Evolutionary conservation across 345 rosid genomes (phyloP).

Genomic region (Crucihimalaya himalaica): DNA sequence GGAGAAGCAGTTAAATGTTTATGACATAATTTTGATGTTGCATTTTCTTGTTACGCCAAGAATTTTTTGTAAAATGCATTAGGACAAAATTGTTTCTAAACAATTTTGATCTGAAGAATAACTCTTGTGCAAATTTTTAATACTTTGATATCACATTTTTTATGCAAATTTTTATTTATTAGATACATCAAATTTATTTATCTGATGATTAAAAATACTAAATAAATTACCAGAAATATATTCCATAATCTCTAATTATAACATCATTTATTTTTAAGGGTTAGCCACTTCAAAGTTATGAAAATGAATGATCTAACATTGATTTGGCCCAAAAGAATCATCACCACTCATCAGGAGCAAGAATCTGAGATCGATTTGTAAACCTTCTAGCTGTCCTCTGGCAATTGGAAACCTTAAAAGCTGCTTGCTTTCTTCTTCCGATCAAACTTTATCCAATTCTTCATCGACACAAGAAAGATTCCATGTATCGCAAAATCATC

Average conservation of each 20-base stretch:
- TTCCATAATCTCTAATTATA: background rate
- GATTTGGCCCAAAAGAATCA: slow-evolving; percentile 18
- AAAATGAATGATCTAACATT: slow-evolving; percentile 16
- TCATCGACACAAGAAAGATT: background rate
- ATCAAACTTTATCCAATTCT: background rate
- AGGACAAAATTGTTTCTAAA: no score
- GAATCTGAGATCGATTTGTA: background rate
- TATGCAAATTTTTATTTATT: no score
- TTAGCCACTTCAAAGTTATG: slow-evolving; percentile 9
- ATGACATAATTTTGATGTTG: no score
- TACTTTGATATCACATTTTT: no score
- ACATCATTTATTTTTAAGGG: slow-evolving; percentile 20
- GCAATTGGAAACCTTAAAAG: slow-evolving; percentile 4
- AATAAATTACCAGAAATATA: background rate
- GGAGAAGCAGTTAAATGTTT: no score
- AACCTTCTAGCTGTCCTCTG: slow-evolving; percentile 17
- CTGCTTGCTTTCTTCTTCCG: background rate
- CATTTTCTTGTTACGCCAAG: no score
- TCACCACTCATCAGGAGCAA: slow-evolving; percentile 6
- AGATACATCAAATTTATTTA: no score
- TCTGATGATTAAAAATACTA: background rate
- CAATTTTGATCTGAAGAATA: no score
- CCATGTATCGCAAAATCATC: background rate
- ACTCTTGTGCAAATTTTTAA: no score
- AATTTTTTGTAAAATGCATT: no score